Percentiles rank a stretch among this genome's conserved stretches.
Evolutionary conservation across 2,329 filamentous ascomycete genomes (phyloP).

Genomic region (Tolypocladium nubicola): DNA sequence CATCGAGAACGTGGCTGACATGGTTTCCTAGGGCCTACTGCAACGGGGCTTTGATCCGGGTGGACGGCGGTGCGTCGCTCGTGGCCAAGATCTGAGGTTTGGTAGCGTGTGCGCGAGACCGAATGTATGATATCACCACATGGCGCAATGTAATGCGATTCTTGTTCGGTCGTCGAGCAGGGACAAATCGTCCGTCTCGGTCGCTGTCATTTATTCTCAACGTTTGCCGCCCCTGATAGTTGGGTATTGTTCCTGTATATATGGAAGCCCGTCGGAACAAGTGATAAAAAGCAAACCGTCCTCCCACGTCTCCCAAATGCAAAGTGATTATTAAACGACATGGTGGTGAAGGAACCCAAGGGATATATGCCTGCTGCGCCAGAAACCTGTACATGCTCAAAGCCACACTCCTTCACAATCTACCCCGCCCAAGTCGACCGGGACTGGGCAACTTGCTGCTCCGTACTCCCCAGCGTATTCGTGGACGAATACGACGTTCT

Average conservation of each 20-base stretch:
- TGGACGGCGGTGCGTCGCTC: constrained; percentile 47
- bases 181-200: neutral
- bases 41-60: constrained; percentile 52
- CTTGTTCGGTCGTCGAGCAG: neutral
- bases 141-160: neutral
- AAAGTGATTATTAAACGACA: neutral
- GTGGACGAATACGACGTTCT: neutral
- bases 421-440: neutral
- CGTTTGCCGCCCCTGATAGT: neutral
- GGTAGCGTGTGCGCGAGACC: neutral
- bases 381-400: neutral
- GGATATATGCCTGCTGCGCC: constrained; percentile 1
- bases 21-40: constrained; percentile 34
- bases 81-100: constrained; percentile 30
- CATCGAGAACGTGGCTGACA: neutral
- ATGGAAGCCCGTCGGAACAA: neutral
- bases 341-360: neutral
- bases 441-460: neutral
- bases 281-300: neutral
- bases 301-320: neutral
- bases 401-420: neutral
- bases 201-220: neutral
- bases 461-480: neutral
- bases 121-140: neutral
- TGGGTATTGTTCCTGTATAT: neutral